Evolutionary conservation across 805 yeast species (phyloP), one percentile per base, ranked within the genome.

Genomic region (Jamesozyma spencerorum): DNA sequence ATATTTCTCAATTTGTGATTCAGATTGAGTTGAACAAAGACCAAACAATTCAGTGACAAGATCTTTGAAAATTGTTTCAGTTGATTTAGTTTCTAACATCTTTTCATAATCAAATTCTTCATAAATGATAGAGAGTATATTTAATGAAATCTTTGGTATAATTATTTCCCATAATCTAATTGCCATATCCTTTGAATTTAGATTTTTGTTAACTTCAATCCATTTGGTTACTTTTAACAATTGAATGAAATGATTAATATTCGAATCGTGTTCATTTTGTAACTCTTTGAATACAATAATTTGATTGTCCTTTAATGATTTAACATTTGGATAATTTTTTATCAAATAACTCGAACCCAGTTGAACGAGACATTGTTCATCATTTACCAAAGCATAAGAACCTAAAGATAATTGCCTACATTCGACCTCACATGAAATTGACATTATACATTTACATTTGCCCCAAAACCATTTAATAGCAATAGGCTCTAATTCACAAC

Each of bases 331-430:
- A 28, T 38, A 39, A 27, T 48, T 43, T 13, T 40, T 34, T 4
- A 44, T 31, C 15, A 46, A 40, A 37, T 56, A 58, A 11, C 58
- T 48, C 3, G 49, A 15, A 1, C 65, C 65, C 30, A 58, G 44
- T 28, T 47, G 45, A 5, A 57, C 47, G n/a, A 38, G 36, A 30
- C 55, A 47, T 30, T 48, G 45, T 20, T 48, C 44, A 32, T 58
- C 58, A 36, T 51, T 57, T 2, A 58, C 53, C 40, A 60, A 42
- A 5, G 55, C 54, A 43, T 54, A 60, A 2, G 63, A 58, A 2
- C 62, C 63, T 2, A 53, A 42, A 5, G 63, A 57, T 26, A 60
- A 38, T 38, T 55, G 57, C 29, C 63, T 50, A 31, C 58, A 54
- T 37, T 60, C 64, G 1, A 53, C 48, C 33, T 58, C 62, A 37